Base-by-base conservation (phyloP, 306 rosid species). In the Dryas octopetala region DNA sequence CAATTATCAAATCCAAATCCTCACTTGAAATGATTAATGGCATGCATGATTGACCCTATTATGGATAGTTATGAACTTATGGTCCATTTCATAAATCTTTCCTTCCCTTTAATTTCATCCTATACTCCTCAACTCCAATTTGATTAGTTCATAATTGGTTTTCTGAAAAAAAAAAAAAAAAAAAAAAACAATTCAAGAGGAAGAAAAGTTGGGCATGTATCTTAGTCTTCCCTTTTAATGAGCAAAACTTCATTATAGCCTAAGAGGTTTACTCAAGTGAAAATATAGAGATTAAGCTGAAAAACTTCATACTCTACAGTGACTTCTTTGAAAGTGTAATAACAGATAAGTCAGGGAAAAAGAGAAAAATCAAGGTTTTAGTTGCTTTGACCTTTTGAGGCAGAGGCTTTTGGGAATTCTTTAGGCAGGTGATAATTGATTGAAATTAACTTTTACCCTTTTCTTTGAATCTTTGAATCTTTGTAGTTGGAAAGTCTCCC, bases 11-110 rank as follows among this genome's bases (percentile, higher is more conserved):
- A 79, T 70, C 44, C 58, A 83, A 32, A 83, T 88, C 86, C 75
- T 78, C 87, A 89, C 86, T 89, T 87, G 88, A 86, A 89, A 89
- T 92, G 91, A 92, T 90, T 77, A 87, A 80, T 5, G 91, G 89
- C 86, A 88, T 80, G 83, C 88, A 68, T 70, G 75, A 68, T 48
- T 76, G 78, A 38, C 68, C 68, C 85, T 54, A 78, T 82, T 81
- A 67, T 81, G 73, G 26, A 70, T 23, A 23, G 23, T 23, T 23
- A 23, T 23, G 23, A 44, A 77, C 17, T 78, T 53, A 70, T 71
- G 80, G 61, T 77, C 81, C 68, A 64, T 73, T 74, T 69, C 74
- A 59, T 71, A 68, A 43, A 16, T 4, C 26, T 48, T 62, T 43
- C 51, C 45, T 48, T 40, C n/a, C 52, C 66, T 9, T 54, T 50